phyloP scores from a whole-genome alignment of 1,284 basidiomycete genomes.

The Vanrija sp. region DNA sequence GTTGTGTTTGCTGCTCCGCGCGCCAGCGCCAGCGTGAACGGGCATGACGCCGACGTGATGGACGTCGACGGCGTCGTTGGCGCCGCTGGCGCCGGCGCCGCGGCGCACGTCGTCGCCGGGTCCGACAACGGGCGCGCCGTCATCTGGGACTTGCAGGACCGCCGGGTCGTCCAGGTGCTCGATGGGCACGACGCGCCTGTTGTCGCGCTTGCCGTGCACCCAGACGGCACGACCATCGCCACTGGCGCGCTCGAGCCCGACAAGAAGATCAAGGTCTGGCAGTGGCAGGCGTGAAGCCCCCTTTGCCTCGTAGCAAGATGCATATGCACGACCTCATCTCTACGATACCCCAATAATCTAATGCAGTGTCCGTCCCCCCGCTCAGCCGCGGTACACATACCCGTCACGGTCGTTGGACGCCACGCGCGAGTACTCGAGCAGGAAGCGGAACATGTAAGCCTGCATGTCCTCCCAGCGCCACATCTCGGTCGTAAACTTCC shows the following conservation, averaged over 20 bases:
- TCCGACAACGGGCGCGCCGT: slow-evolving; percentile 86
- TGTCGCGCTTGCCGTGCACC: slow-evolving; percentile 42
- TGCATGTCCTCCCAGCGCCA: slow-evolving; percentile 55
- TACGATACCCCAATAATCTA: no score
- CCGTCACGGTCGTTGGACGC: slow-evolving; percentile 7
- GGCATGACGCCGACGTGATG: slow-evolving; percentile 6
- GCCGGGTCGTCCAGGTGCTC: slow-evolving; percentile 67
- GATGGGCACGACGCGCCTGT: slow-evolving; percentile 52
- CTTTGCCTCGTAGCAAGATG: not conserved
- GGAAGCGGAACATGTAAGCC: slow-evolving; percentile 49
- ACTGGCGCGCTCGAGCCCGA: slow-evolving; percentile 19
- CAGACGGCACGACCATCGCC: slow-evolving; percentile 7
- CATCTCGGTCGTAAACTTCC: slow-evolving; percentile 48
- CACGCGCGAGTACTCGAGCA: slow-evolving; percentile 29
- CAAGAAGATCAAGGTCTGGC: slow-evolving; percentile 9
- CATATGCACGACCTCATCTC: not conserved
- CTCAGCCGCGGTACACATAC: no score
- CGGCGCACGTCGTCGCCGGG: slow-evolving; percentile 71
- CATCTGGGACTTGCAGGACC: slow-evolving; percentile 85
- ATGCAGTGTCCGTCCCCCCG: no score
- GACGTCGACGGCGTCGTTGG: not conserved
- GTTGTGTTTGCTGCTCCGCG: slow-evolving; percentile 22
- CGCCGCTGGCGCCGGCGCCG: not conserved
- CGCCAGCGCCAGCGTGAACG: not conserved
- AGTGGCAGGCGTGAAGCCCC: not conserved